Percentiles rank a stretch among this genome's conserved stretches.
Conservation (phyloP, 164 flowering plant genomes). For the Magnolia sinica region DNA sequence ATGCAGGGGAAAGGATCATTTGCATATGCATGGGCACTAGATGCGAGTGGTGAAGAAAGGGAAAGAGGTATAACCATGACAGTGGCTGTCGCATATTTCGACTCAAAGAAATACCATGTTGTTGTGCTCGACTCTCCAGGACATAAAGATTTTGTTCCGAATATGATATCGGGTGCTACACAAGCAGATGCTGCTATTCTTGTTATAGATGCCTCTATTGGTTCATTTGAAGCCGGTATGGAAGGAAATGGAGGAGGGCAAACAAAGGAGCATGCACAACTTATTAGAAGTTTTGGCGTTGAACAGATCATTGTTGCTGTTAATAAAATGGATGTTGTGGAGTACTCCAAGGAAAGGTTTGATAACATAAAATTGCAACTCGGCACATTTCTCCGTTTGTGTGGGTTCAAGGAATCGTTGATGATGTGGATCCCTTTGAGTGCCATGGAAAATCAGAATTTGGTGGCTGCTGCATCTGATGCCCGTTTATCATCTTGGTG, state of each 20-base stretch:
- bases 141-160: constrained; percentile 97
- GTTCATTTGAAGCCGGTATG: constrained; percentile 91
- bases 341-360: constrained; percentile 82
- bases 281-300: constrained; percentile 93
- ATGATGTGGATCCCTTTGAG: constrained; percentile 87
- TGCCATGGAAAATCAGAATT: constrained; percentile 88
- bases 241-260: constrained; percentile 67
- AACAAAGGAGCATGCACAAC: constrained; percentile 93
- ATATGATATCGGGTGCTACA: constrained; percentile 96
- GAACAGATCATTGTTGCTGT: constrained; percentile 88
- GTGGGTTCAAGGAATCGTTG: constrained; percentile 74
- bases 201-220: constrained; percentile 88
- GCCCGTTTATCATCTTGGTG: constrained; percentile 71
- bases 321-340: constrained; percentile 91
- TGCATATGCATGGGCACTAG: constrained; percentile 99
- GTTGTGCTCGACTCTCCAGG: constrained; percentile 99
- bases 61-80: constrained; percentile 98
- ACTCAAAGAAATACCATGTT: constrained; percentile 70
- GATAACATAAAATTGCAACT: constrained; percentile 59
- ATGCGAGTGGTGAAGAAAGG: constrained; percentile 94
- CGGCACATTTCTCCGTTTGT: constrained; percentile 73
- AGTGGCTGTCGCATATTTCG: constrained; percentile 91
- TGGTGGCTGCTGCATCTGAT: constrained; percentile 71
- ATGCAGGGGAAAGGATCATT: constrained; percentile 94
- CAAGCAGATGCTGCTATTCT: constrained; percentile 99